A percentile compares a stretch with the other conserved stretches of the same genome.
Evolutionary conservation across 768 basidiomycete species (phyloP).

Genomic region (Symmetrospora coprosmae): DNA sequence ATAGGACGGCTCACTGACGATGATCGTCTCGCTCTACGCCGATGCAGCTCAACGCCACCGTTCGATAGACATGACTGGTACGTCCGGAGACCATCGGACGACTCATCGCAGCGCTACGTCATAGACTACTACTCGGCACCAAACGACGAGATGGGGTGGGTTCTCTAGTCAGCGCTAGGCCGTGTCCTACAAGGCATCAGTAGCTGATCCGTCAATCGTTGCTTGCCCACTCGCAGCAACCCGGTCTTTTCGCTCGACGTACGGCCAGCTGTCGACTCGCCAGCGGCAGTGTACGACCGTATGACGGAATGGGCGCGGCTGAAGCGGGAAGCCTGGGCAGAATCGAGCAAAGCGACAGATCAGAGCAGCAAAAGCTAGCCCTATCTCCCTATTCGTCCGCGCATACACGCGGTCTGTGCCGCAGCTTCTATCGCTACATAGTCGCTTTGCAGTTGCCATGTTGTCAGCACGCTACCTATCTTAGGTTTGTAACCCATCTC

Average conservation of each 20-base stretch:
- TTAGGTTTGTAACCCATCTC: background rate
- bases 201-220: too few relatives aligned
- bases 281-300: slow-evolving; percentile 60
- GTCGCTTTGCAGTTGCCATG: too few relatives aligned
- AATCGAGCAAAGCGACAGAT: slow-evolving; percentile 1
- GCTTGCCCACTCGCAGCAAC: slow-evolving; percentile 47
- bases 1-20: background rate
- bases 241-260: slow-evolving; percentile 94
- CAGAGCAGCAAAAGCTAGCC: background rate
- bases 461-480: background rate
- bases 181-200: too few relatives aligned
- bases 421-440: background rate
- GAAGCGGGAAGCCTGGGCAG: slow-evolving; percentile 28
- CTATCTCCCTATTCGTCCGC: background rate
- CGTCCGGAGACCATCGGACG: slow-evolving; percentile 60
- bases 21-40: slow-evolving; percentile 10
- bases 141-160: slow-evolving; percentile 54
- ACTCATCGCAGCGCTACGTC: slow-evolving; percentile 44
- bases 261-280: slow-evolving; percentile 77
- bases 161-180: too few relatives aligned
- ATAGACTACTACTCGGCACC: slow-evolving; percentile 98
- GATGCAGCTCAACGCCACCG: slow-evolving; percentile 64
- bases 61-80: slow-evolving; percentile 99
- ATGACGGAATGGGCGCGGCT: slow-evolving; percentile 39
- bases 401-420: background rate